phyloP scores from a whole-genome alignment of 2,329 filamentous ascomycete genomes.

The Pseudophaeomoniella oleicola region DNA sequence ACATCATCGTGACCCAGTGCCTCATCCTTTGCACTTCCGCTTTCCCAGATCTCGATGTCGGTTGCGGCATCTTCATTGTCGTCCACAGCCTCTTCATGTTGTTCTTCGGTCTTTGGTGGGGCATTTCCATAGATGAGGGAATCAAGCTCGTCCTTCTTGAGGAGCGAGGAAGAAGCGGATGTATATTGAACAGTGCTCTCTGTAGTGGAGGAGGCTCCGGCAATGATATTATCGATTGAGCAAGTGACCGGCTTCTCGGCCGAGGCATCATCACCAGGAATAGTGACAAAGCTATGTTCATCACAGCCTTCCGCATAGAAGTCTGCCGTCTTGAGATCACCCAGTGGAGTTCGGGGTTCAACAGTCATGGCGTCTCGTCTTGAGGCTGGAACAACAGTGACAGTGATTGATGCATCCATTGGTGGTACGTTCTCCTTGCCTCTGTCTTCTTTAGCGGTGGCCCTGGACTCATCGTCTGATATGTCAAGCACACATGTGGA shows the following conservation, averaged over 20 bases:
- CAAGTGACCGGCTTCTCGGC: conserved; percentile 7
- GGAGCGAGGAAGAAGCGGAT: background rate
- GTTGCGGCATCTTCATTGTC: background rate
- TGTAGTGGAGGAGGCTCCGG: conserved; percentile 1
- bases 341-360: conserved; percentile 51
- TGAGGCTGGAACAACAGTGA: conserved; percentile 12
- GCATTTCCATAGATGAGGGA: background rate
- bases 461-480: conserved; percentile 62
- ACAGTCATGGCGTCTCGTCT: conserved; percentile 42
- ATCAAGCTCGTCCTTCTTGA: conserved; percentile 4
- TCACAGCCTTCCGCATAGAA: conserved; percentile 55
- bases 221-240: background rate
- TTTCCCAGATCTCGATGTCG: conserved; percentile 54
- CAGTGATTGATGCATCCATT: conserved; percentile 40
- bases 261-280: conserved; percentile 43
- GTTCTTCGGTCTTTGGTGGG: background rate
- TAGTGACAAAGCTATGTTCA: conserved; percentile 44
- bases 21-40: conserved; percentile 47
- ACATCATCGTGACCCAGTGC: conserved; percentile 8
- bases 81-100: conserved; percentile 5
- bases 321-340: conserved; percentile 51
- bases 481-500: conserved; percentile 77
- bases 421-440: conserved; percentile 94
- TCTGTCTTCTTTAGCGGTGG: conserved; percentile 40
- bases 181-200: conserved; percentile 7